Percentiles rank a stretch among this genome's conserved stretches.
phyloP scores from a whole-genome alignment of 805 yeast genomes.

The Starmerella powellii region DNA sequence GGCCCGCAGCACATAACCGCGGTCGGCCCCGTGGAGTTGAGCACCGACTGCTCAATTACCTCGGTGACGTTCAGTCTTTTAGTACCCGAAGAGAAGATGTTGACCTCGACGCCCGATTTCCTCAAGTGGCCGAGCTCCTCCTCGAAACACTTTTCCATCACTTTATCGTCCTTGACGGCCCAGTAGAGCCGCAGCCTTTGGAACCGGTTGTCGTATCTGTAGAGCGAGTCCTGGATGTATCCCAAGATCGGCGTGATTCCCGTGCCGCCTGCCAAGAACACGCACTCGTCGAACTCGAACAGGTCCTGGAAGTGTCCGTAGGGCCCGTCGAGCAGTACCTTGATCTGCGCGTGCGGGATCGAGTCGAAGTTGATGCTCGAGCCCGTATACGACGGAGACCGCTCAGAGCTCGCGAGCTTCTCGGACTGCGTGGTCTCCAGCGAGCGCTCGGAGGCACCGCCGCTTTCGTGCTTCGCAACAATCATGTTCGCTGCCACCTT shows the following conservation, averaged over 20 bases:
- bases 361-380: too few species aligned
- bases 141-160: slow-evolving; percentile 33
- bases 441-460: too few species aligned
- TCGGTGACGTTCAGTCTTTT: slow-evolving; percentile 5
- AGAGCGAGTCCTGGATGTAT: slow-evolving; percentile 21
- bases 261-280: slow-evolving; percentile 61
- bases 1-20: slow-evolving; percentile 56
- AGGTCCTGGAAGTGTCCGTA: slow-evolving; percentile 47
- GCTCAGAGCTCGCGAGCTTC: too few species aligned
- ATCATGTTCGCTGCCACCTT: slow-evolving; percentile 17
- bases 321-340: slow-evolving; percentile 48
- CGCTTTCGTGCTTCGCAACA: neutral
- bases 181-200: slow-evolving; percentile 13
- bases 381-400: too few species aligned
- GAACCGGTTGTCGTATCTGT: slow-evolving; percentile 27
- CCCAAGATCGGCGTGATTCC: slow-evolving; percentile 44
- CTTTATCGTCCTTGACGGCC: slow-evolving; percentile 13
- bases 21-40: slow-evolving; percentile 34
- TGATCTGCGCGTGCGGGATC: slow-evolving; percentile 9
- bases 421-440: too few species aligned
- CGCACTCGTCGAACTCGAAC: slow-evolving; percentile 40
- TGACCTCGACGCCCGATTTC: slow-evolving; percentile 10
- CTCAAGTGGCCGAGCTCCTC: slow-evolving; percentile 33
- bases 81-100: slow-evolving; percentile 15
- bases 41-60: slow-evolving; percentile 31